Evolutionary conservation across 352 stramenopile species (phyloP), one percentile per base, ranked within the genome.

Genomic region (Phytopythium sindhum): DNA sequence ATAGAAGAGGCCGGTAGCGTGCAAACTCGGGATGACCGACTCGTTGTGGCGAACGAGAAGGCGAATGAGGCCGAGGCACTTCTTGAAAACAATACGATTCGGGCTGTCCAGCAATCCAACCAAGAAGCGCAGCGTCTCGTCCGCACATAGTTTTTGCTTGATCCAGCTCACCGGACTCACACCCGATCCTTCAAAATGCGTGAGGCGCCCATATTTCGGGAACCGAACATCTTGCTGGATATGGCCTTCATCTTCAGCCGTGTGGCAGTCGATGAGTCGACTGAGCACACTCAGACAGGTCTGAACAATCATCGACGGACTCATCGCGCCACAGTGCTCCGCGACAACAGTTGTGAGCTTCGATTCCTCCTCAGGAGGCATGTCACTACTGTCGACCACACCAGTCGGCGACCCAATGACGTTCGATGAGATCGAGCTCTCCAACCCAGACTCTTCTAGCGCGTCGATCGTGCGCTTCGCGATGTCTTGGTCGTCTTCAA

Each of bases 1-100:
- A 55, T 96, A 96, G 68, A 96, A 96, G 7, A 96, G 80, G 7
- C 87, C 87, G 6, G 87, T 94, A 1, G 84, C 82, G 51, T 96
- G 86, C 0, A 96, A 75, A 57, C 80, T 88, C 19, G 85, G 87
- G 31, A 96, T 93, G 54, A 94, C 89, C 31, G 84, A 67, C 60
- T 93, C 85, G 52, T 96, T 94, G 71, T 95, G 86, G 17, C 86
- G 80, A 55, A 95, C 85, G 9, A 95, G 78, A 35, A 93, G 72
- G 8, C 83, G 75, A 75, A 95, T 88, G 61, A 95, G 74, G 1
- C 84, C 82, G 10, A 95, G 73, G 23, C 80, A 90, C 31, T 93
- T 92, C 67, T 91, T 91, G 60, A 93, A 95, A 23, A 93, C 87
- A 35, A 90, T 80, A 45, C 87, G 82, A 69, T 94, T 93, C 19